These are phyloP conservation scores for Orbilia quercus DNA, from an alignment of 2,329 filamentous ascomycete genomes.

Conservation along the genomic window DNA sequence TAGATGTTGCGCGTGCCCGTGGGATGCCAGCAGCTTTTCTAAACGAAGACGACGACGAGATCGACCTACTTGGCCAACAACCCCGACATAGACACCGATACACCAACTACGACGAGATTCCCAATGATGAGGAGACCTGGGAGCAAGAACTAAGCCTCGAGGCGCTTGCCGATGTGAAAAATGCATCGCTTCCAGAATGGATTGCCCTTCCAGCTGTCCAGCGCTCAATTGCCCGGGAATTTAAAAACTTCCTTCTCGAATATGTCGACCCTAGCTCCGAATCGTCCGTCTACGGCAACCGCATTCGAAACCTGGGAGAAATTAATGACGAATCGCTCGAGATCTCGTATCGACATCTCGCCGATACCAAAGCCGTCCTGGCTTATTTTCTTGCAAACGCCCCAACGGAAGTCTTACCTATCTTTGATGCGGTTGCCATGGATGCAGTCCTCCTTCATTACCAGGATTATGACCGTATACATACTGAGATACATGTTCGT, in stretches of 20 bases:
- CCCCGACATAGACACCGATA: slow-evolving; percentile 88
- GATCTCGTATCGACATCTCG: slow-evolving; percentile 92
- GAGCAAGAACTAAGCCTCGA: slow-evolving; percentile 92
- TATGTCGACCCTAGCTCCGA: slow-evolving; percentile 89
- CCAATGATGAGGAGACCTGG: slow-evolving; percentile 87
- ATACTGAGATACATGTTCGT: slow-evolving; percentile 96
- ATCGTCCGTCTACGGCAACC: slow-evolving; percentile 87
- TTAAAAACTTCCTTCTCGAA: slow-evolving; percentile 96
- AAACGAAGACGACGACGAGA: slow-evolving; percentile 84
- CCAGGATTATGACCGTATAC: slow-evolving; percentile 96
- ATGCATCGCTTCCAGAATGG: slow-evolving; percentile 93
- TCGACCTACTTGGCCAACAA: slow-evolving; percentile 86
- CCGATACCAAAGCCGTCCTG: slow-evolving; percentile 88
- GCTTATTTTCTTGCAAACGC: slow-evolving; percentile 97
- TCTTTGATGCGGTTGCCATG: slow-evolving; percentile 97
- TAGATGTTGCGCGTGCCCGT: slow-evolving; percentile 74
- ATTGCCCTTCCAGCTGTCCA: slow-evolving; percentile 89
- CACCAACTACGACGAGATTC: slow-evolving; percentile 77
- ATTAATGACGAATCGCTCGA: slow-evolving; percentile 96
- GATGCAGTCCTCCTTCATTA: slow-evolving; percentile 96
- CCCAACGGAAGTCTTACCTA: slow-evolving; percentile 91
- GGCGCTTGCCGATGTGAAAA: slow-evolving; percentile 90
- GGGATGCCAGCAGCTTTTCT: slow-evolving; percentile 79
- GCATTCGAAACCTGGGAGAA: slow-evolving; percentile 94
- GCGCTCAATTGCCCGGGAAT: slow-evolving; percentile 92